These are phyloP conservation scores for Porpolomopsis calyptriformis DNA, from an alignment of 768 basidiomycete genomes.

Conservation along the genomic window DNA sequence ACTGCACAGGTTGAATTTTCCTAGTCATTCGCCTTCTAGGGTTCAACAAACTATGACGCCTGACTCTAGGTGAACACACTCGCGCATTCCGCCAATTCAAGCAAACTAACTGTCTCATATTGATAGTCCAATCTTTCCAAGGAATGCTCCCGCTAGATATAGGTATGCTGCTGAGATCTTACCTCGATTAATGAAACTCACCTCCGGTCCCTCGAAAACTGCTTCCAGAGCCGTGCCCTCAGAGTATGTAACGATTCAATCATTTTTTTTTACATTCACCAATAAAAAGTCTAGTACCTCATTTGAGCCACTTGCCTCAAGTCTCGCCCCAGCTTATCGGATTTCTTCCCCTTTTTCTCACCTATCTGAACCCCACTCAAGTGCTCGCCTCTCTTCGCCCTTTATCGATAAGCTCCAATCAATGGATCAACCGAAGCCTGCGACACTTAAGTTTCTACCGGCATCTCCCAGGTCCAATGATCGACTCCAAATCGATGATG, in stretches of 20 bases:
- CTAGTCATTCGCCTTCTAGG: conserved; percentile 10
- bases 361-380: conserved; percentile 19
- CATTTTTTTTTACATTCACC: background rate
- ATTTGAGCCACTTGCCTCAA: conserved; percentile 11
- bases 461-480: conserved; percentile 10
- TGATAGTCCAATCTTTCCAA: conserved; percentile 4
- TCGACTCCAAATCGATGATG: conserved; percentile 17
- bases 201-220: conserved; percentile 12
- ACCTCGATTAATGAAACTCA: no score
- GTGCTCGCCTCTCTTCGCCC: conserved; percentile 33
- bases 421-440: conserved; percentile 12
- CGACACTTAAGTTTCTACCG: conserved; percentile 9
- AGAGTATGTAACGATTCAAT: background rate
- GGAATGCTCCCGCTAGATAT: conserved; percentile 14
- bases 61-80: conserved; percentile 30
- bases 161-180: no score
- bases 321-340: conserved; percentile 15
- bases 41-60: conserved; percentile 34
- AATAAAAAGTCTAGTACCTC: background rate
- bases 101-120: background rate
- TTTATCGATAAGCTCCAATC: conserved; percentile 32
- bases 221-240: conserved; percentile 6
- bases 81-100: no score
- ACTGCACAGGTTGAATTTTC: background rate
- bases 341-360: conserved; percentile 19